Evolutionary conservation across 768 basidiomycete genomes (phyloP), one percentile per base, ranked within the genome.

Genomic region (Chalciporus sphaerocephalus): DNA sequence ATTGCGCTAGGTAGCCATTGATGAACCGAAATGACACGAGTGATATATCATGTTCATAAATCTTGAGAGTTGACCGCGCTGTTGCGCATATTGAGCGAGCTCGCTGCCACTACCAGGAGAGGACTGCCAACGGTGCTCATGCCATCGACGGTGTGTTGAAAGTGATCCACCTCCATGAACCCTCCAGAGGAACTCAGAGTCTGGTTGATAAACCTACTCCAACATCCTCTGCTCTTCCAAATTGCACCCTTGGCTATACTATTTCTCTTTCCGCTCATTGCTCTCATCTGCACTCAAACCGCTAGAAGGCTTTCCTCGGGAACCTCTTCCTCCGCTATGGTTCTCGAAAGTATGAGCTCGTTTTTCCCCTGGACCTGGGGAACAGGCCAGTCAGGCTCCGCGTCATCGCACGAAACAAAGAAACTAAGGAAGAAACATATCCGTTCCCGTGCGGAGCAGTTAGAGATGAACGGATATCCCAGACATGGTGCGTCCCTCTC

Each of bases 1-100:
- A 87, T 88, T 87, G 86, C 83, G 86, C 85, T 72, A 88, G 83
- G 83, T 79, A 82, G 78, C 80, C 82, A 67, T 71, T 40, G 6
- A 10, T 1, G 15, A 0, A n/a, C 10, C 15, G 0, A 0, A 0
- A 1, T 2, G 0, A 0, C 6, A 5, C 12, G 20, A 1, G 1
- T 1, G 1, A 2, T 28, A 35, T 1, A 40, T 17, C 3, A 34
- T 1, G 9, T 7, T 25, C 6, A 11, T 32, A 1, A 17, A 10
- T 11, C 4, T 28, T 15, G 30, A 10, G 15, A 27, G 21, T 6
- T 28, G 18, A 30, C 27, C 24, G 9, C 11, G 22, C 6, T 38
- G 25, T 25, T 42, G 35, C 34, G 47, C 40, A 43, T 52, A 51
- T 51, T 40, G 51, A 57, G 57, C 47, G 47, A 55, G 39, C 57